Percentiles rank a stretch among this genome's conserved stretches.
phyloP scores from a whole-genome alignment of 805 yeast genomes.

The Yarrowia sp. region DNA sequence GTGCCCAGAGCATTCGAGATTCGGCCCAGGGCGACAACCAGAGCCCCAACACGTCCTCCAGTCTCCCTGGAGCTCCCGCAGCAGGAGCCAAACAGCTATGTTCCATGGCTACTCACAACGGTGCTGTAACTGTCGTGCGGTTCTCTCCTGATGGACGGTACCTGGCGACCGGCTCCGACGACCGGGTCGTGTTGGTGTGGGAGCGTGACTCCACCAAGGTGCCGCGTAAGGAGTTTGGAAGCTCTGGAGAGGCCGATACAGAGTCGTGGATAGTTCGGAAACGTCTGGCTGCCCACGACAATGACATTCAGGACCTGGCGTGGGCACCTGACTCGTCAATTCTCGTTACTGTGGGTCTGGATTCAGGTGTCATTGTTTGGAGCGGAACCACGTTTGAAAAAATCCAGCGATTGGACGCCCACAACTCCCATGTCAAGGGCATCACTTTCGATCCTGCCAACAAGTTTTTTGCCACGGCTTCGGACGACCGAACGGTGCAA shows the following conservation, averaged over 20 bases:
- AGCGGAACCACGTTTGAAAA: conserved; percentile 88
- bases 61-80: conserved; percentile 4
- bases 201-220: conserved; percentile 71
- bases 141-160: conserved; percentile 91
- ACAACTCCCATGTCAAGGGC: conserved; percentile 93
- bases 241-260: conserved; percentile 55
- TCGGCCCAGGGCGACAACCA: conserved; percentile 38
- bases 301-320: conserved; percentile 95
- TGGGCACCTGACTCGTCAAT: conserved; percentile 96
- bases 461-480: conserved; percentile 93
- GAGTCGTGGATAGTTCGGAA: conserved; percentile 96
- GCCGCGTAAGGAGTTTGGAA: conserved; percentile 64
- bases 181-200: conserved; percentile 87
- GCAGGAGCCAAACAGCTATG: conserved; percentile 54
- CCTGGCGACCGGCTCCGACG: conserved; percentile 93
- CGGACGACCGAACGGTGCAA: conserved; percentile 90
- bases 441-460: conserved; percentile 97
- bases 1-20: conserved; percentile 79
- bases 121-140: conserved; percentile 90
- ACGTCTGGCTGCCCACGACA: conserved; percentile 92
- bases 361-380: conserved; percentile 90
- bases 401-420: conserved; percentile 83
- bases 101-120: conserved; percentile 92
- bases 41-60: neutral
- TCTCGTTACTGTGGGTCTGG: conserved; percentile 90